phyloP scores from a whole-genome alignment of 2,329 filamentous ascomycete species.

The Epichloe brachyelytri region DNA sequence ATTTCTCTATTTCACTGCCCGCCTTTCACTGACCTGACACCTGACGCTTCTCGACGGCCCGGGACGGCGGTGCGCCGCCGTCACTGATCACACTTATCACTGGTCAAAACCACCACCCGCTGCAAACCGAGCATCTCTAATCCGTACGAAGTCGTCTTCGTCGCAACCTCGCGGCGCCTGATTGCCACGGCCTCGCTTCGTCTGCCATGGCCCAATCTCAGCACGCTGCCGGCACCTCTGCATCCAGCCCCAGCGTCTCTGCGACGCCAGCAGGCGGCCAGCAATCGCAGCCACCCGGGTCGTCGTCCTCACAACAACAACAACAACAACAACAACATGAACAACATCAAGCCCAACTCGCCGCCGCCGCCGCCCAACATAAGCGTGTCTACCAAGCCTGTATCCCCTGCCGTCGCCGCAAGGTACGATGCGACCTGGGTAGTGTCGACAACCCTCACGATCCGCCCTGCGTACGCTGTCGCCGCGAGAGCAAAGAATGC shows the following conservation, averaged over 20 bases:
- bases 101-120: constrained; percentile 14
- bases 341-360: constrained; percentile 2
- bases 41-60: constrained; percentile 8
- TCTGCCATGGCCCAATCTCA: constrained; percentile 11
- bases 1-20: too few relatives aligned
- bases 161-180: constrained; percentile 4
- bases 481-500: constrained; percentile 90
- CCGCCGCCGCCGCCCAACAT: constrained; percentile 19
- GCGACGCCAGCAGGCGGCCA: constrained; percentile 7
- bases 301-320: too few relatives aligned
- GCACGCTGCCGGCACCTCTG: constrained; percentile 8
- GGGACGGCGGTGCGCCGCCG: constrained; percentile 3
- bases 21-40: neutral
- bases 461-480: constrained; percentile 85
- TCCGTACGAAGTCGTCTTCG: constrained; percentile 1
- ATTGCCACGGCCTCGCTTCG: constrained; percentile 1
- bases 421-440: constrained; percentile 49
- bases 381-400: constrained; percentile 53
- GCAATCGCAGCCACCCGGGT: constrained; percentile 1
- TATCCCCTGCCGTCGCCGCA: constrained; percentile 48
- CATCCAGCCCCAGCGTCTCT: constrained; percentile 10
- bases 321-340: neutral
- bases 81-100: neutral
- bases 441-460: constrained; percentile 89
- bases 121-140: constrained; percentile 19